Base-by-base conservation (phyloP, 805 yeast genomes). In the Metschnikowia lachancei region DNA sequence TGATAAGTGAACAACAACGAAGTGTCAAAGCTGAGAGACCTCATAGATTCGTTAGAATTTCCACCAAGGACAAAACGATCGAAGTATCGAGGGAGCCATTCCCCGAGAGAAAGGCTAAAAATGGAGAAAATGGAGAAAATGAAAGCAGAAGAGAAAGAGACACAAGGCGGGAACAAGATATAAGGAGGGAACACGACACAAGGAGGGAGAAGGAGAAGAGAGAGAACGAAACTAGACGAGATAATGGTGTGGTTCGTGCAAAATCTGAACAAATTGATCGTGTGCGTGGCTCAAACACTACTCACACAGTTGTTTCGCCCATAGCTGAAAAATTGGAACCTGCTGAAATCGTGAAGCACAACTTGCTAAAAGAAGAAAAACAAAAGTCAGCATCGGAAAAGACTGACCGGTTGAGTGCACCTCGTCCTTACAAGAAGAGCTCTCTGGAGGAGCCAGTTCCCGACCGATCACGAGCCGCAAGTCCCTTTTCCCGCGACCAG, bases 341-440 rank as follows among this genome's bases (percentile, higher is more conserved):
- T 3, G 4, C 20, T 3, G 32, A 22, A 26, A 13, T 10, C 29
- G 43, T n/a, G 12, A 14, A 12, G 9, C 20, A 31, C 19, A 32
- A 8, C 8, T 11, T 18, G 26, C 19, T n/a, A 7, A 20, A 24
- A 33, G 42, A 32, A n/a, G 20, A 13, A 16, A 37, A 20, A 24
- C 24, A 7, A 18, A 38, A 28, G 14, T 14, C 20, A 11, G 45
- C 17, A 7, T 11, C 18, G 14, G 38, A 32, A 3, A 58, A 55
- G 3, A 56, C 60, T n/a, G 69, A 63, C 49, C 67, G 59, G 34
- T 24, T 28, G 14, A 24, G 16, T 24, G 16, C 31, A n/a, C 39
- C 44, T n/a, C 26, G 16, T 7, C 33, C 41, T 7, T 17, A 29
- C 34, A 39, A 39, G 34, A 39, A 35, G 24, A 24, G 31, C 9